phyloP scores from a whole-genome alignment of 2,329 filamentous ascomycete genomes.

The Fusarium xyrophilum region DNA sequence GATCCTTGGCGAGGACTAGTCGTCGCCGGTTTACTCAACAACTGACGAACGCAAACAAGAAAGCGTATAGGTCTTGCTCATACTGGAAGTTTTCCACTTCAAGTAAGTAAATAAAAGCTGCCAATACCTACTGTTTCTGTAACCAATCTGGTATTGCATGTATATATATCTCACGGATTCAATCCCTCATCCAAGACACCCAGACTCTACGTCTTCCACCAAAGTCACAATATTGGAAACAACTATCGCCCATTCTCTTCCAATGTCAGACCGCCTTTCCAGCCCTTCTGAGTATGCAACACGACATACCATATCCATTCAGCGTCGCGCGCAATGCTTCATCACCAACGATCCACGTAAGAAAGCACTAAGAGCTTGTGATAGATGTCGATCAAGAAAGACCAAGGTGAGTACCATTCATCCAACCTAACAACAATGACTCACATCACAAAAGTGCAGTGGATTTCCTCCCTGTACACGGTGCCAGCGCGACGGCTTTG shows the following conservation, averaged over 20 bases:
- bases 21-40: background rate
- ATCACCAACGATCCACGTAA: background rate
- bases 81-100: rapidly evolving
- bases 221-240: too few species aligned
- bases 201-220: too few species aligned
- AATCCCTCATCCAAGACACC: too few species aligned
- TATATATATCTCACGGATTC: too few species aligned
- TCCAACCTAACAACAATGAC: rapidly evolving
- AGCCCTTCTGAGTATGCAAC: background rate
- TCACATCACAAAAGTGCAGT: background rate
- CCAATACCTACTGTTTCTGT: too few species aligned
- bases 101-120: rapidly evolving
- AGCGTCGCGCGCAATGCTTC: background rate
- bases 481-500: background rate
- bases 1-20: rapidly evolving
- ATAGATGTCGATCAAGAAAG: background rate
- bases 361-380: background rate
- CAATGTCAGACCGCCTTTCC: too few species aligned
- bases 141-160: too few species aligned
- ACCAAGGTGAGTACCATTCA: background rate
- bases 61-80: background rate
- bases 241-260: too few species aligned
- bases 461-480: rapidly evolving
- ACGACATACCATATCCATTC: too few species aligned
- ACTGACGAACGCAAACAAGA: too few species aligned